Conservation (phyloP, 768 basidiomycete genomes). For the Podaxis sp. region DNA sequence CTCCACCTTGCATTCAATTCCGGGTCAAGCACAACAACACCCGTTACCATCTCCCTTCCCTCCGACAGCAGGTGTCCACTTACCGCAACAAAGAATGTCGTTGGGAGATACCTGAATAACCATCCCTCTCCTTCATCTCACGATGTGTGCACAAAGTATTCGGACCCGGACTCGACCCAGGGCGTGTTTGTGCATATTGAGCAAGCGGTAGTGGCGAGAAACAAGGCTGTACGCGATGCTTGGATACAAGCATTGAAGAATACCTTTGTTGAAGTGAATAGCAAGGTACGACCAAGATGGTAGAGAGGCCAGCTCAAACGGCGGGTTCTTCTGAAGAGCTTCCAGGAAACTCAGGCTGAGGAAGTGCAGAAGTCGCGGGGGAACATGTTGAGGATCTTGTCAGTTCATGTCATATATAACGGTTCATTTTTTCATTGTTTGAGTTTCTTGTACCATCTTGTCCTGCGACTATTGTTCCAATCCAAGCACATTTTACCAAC, state of each 20-base stretch:
- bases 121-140: slow-evolving; percentile 32
- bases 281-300: not conserved
- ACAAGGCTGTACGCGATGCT: slow-evolving; percentile 23
- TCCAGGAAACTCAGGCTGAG: not conserved
- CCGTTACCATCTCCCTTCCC: slow-evolving; percentile 40
- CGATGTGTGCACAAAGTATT: slow-evolving; percentile 24
- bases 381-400: no score
- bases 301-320: not conserved
- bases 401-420: no score
- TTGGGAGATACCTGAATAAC: slow-evolving; percentile 44
- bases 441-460: no score
- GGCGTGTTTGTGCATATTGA: slow-evolving; percentile 47
- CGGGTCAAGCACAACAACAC: slow-evolving; percentile 19
- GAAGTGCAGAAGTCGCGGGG: not conserved
- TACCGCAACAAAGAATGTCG: slow-evolving; percentile 45
- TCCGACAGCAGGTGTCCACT: slow-evolving; percentile 39
- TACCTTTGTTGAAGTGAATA: slow-evolving; percentile 26
- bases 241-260: slow-evolving; percentile 36
- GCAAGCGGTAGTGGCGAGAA: slow-evolving; percentile 31
- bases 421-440: no score
- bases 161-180: not conserved
- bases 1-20: slow-evolving; percentile 28
- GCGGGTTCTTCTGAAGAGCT: not conserved
- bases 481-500: no score
- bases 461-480: no score